These are phyloP conservation scores for Umbelopsis ramanniana DNA, from an alignment of 192 early-diverging fungal species.

Conservation along the genomic window DNA sequence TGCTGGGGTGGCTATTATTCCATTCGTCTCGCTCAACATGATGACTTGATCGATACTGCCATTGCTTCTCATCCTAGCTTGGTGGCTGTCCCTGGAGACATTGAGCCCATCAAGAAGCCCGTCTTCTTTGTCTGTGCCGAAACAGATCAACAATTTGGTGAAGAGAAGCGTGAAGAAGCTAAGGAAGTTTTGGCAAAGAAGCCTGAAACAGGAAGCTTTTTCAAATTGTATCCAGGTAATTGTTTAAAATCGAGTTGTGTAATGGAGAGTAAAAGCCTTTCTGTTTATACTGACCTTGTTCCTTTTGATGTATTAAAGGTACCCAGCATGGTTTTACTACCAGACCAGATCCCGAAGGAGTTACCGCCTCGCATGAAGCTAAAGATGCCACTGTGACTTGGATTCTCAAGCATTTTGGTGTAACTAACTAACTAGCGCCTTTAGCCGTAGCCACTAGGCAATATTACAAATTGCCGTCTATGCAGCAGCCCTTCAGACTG, in stretches of 20 bases:
- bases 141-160: neutral
- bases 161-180: neutral
- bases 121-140: conserved; percentile 10
- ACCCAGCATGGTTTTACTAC: neutral
- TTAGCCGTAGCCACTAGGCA: no score
- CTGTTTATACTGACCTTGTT: neutral
- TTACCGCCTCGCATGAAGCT: neutral
- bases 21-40: conserved; percentile 2
- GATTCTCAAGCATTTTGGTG: conserved; percentile 2
- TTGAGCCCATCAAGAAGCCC: neutral
- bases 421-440: no score
- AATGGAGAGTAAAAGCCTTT: neutral
- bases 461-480: no score
- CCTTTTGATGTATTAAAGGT: neutral
- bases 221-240: conserved; percentile 13
- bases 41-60: neutral
- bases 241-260: no score
- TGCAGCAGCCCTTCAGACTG: no score
- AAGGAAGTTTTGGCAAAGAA: conserved; percentile 14
- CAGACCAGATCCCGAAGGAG: neutral
- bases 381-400: neutral
- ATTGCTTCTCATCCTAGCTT: conserved; percentile 6
- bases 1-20: conserved; percentile 19
- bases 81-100: neutral
- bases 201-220: neutral